A percentile compares a stretch with the other conserved stretches of the same genome.
Conservation (phyloP, 75 land plant species). For the Picea glauca region DNA sequence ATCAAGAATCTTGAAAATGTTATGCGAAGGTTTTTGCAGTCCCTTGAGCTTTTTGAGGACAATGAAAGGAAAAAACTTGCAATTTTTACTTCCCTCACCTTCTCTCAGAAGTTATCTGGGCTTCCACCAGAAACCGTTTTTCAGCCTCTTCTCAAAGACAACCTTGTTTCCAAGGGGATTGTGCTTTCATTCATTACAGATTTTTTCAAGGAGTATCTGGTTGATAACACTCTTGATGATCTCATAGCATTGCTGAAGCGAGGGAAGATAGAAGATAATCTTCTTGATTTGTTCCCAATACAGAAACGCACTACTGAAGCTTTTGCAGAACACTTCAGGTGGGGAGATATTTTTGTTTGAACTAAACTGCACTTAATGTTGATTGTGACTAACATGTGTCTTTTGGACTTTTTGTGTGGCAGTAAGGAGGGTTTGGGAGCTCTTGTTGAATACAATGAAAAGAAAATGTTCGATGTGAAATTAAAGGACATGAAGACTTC, state of each 20-base stretch:
- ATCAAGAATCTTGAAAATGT: slow-evolving; percentile 99
- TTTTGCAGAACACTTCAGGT: slow-evolving; percentile 93
- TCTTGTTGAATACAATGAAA: slow-evolving; percentile 85
- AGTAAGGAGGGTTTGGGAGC: slow-evolving; percentile 78
- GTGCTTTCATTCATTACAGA: slow-evolving; percentile 86
- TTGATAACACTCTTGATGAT: slow-evolving; percentile 91
- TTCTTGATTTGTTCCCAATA: slow-evolving; percentile 83
- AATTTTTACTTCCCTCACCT: slow-evolving; percentile 89
- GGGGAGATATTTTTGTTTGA: neutral
- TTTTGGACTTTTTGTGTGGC: slow-evolving; percentile 16
- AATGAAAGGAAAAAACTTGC: slow-evolving; percentile 91
- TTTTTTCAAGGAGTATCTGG: slow-evolving; percentile 82
- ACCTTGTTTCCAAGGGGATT: slow-evolving; percentile 86
- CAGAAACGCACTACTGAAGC: slow-evolving; percentile 75
- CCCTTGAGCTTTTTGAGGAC: slow-evolving; percentile 89
- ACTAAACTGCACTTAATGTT: neutral
- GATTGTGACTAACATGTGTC: neutral
- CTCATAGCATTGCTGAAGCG: slow-evolving; percentile 79
- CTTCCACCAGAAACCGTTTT: slow-evolving; percentile 89
- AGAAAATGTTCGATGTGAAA: slow-evolving; percentile 93
- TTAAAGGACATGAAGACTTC: slow-evolving; percentile 83
- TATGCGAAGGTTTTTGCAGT: slow-evolving; percentile 85
- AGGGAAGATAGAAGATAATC: slow-evolving; percentile 93
- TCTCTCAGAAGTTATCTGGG: slow-evolving; percentile 95
- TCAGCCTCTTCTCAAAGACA: slow-evolving; percentile 89